These are phyloP conservation scores for Blastobotrys aristatus DNA, from an alignment of 1,139 yeast genomes.

Conservation along the genomic window DNA sequence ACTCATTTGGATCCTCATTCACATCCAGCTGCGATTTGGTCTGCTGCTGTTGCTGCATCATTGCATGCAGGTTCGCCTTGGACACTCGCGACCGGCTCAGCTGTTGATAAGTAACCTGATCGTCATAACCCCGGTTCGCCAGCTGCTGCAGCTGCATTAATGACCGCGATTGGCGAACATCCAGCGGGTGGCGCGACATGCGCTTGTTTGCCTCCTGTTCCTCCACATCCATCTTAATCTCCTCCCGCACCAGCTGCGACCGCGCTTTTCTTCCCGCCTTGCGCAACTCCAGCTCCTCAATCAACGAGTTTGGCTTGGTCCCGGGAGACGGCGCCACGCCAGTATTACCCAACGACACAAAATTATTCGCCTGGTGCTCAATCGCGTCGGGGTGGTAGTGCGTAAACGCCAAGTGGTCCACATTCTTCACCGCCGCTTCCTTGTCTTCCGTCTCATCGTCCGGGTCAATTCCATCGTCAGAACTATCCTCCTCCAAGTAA, in stretches of 20 bases:
- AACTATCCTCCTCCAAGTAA: constrained; percentile 16
- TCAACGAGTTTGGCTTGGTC: constrained; percentile 30
- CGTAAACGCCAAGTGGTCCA: constrained; percentile 31
- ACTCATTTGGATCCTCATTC: constrained; percentile 10
- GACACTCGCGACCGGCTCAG: constrained; percentile 6
- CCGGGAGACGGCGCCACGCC: constrained; percentile 19
- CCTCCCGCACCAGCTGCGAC: constrained; percentile 6
- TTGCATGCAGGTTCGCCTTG: constrained; percentile 1
- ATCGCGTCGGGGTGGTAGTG: constrained; percentile 29
- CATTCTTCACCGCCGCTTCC: constrained; percentile 13
- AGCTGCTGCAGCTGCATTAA: constrained; percentile 33
- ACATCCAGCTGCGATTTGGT: neutral
- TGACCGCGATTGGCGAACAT: constrained; percentile 27
- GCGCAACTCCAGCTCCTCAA: constrained; percentile 37
- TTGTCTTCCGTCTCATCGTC: constrained; percentile 12
- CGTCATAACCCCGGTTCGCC: constrained; percentile 32
- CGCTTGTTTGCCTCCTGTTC: constrained; percentile 17
- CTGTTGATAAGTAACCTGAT: constrained; percentile 22
- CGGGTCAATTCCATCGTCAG: constrained; percentile 17
- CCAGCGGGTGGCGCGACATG: constrained; percentile 30
- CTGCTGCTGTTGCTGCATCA: constrained; percentile 1
- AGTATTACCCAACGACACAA: constrained; percentile 13
- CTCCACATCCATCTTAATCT: constrained; percentile 22
- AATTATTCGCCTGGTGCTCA: constrained; percentile 13
- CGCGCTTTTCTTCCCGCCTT: constrained; percentile 33